Conservation (phyloP, 2,329 filamentous ascomycete genomes). For the Paraphaeosphaeria minitans region DNA sequence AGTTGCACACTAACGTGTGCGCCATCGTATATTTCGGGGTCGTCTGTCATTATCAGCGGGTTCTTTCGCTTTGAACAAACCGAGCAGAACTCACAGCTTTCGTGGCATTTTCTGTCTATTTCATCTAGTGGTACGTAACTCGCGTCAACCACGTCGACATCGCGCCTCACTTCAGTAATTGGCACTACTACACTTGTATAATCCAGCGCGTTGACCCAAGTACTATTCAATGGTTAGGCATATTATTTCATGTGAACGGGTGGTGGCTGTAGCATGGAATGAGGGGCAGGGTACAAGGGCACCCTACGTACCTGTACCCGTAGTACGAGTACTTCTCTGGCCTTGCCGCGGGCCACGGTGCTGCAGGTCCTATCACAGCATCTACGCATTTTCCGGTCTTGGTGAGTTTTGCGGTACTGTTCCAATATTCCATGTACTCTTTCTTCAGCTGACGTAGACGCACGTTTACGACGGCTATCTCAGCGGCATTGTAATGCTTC, state of each 20-base stretch:
- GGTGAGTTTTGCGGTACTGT: conserved; percentile 30
- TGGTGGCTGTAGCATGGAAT: no score
- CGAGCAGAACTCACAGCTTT: conserved; percentile 33
- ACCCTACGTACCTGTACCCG: conserved; percentile 14
- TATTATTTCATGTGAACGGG: no score
- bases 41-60: conserved; percentile 33
- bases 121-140: conserved; percentile 34
- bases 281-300: no score
- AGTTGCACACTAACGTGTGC: conserved; percentile 46
- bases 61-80: conserved; percentile 9
- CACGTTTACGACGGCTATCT: conserved; percentile 44
- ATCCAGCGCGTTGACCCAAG: conserved; percentile 39
- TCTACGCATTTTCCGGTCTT: conserved; percentile 43
- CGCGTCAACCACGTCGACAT: conserved; percentile 30
- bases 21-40: conserved; percentile 47
- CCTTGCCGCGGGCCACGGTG: conserved; percentile 45
- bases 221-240: conserved; percentile 10
- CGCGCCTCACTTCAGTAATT: conserved; percentile 40
- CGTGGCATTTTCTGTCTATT: conserved; percentile 31
- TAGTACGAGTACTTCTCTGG: conserved; percentile 39
- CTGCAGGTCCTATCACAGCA: conserved; percentile 44
- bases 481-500: conserved; percentile 29
- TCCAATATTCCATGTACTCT: conserved; percentile 48
- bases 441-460: conserved; percentile 36
- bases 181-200: conserved; percentile 43